phyloP scores from a whole-genome alignment of 78 protist genomes.

The Tieghemostelium lacteum region DNA sequence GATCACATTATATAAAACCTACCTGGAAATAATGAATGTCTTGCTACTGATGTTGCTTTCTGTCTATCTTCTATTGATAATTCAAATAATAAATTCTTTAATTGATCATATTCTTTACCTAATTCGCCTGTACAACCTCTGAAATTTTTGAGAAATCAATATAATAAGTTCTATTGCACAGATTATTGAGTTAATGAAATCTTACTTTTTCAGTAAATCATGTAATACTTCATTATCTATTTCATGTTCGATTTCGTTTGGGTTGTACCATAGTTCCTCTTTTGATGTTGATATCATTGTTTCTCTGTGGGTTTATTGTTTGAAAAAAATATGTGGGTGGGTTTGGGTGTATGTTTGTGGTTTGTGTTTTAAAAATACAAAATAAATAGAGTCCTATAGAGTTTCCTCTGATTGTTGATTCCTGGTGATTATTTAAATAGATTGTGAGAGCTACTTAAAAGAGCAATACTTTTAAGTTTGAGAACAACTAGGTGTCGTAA shows the following conservation, averaged over 20 bases:
- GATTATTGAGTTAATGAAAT: not conserved
- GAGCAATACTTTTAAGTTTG: too few species aligned
- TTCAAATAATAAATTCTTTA: constrained; percentile 43
- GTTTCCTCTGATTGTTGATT: not conserved
- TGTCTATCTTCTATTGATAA: constrained; percentile 58
- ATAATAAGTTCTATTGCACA: too few species aligned
- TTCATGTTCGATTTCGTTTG: constrained; percentile 3
- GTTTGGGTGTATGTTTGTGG: not conserved
- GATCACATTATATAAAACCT: too few species aligned
- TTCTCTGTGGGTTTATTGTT: not conserved
- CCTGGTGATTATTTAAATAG: not conserved
- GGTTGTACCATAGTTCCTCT: constrained; percentile 22
- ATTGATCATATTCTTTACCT: constrained; percentile 18
- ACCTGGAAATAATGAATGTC: constrained; percentile 74
- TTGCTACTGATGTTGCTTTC: constrained; percentile 57
- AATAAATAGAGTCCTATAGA: not conserved
- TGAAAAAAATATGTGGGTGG: not conserved
- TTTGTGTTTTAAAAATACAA: constrained; percentile 3
- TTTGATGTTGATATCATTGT: constrained; percentile 1
- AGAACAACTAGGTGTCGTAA: too few species aligned
- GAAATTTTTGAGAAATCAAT: not conserved
- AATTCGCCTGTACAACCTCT: constrained; percentile 50
- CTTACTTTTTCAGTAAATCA: constrained; percentile 24
- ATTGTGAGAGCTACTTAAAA: too few species aligned
- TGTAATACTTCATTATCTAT: constrained; percentile 22